Percentiles rank a stretch among this genome's conserved stretches.
Conservation (phyloP, 140 eudicot species). For the Senecio squalidus region DNA sequence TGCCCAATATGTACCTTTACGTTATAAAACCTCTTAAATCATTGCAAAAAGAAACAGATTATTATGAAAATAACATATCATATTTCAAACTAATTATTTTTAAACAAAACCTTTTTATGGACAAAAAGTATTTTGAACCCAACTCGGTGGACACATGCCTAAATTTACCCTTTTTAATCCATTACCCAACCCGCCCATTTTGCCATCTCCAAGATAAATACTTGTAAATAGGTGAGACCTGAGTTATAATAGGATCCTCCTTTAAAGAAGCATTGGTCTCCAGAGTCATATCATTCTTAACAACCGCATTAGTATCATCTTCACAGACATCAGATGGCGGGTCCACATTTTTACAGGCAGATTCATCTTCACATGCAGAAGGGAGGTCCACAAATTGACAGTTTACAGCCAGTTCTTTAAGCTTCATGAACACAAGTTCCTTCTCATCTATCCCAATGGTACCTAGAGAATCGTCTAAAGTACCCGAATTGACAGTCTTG, state of each 20-base stretch:
- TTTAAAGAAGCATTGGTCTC: not conserved
- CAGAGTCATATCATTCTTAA: too few species aligned
- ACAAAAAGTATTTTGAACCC: too few species aligned
- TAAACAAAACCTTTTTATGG: too few species aligned
- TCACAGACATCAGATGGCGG: slow-evolving; percentile 13
- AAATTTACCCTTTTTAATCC: not conserved
- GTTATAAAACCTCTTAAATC: too few species aligned
- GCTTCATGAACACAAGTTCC: slow-evolving; percentile 50
- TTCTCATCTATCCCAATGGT: slow-evolving; percentile 23
- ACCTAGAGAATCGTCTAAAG: slow-evolving; percentile 5
- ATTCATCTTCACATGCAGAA: not conserved
- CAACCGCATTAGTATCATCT: slow-evolving; percentile 10
- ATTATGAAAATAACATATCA: too few species aligned
- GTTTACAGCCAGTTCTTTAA: slow-evolving; percentile 42
- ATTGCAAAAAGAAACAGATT: too few species aligned
- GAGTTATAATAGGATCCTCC: slow-evolving; percentile 27
- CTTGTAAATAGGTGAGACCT: slow-evolving; percentile 37
- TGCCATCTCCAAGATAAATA: not conserved
- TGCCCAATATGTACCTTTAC: too few species aligned
- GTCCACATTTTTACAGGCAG: not conserved
- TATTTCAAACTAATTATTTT: too few species aligned
- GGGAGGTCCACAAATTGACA: slow-evolving; percentile 1
- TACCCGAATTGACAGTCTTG: not conserved
- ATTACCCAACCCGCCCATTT: not conserved
- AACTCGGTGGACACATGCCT: not conserved